phyloP scores from a whole-genome alignment of 2,329 filamentous ascomycete genomes.

The Cucurbitaria berberidis region DNA sequence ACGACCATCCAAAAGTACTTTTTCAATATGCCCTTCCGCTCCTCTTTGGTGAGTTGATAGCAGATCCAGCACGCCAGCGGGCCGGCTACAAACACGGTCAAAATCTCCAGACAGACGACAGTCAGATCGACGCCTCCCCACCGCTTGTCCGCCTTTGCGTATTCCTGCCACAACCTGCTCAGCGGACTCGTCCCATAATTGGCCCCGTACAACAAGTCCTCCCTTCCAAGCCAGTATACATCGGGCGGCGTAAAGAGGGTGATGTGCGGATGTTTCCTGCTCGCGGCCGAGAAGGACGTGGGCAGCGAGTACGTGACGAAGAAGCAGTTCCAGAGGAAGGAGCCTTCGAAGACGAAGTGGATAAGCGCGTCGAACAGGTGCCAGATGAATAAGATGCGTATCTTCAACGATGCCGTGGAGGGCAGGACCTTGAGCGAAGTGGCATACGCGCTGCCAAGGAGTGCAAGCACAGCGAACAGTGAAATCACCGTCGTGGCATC shows the following conservation, averaged over 20 bases:
- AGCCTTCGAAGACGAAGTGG: constrained; percentile 89
- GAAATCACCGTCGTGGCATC: constrained; percentile 61
- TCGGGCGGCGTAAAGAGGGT: constrained; percentile 53
- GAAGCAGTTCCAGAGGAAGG: constrained; percentile 93
- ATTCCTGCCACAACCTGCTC: constrained; percentile 68
- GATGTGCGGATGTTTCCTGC: constrained; percentile 39
- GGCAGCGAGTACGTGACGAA: constrained; percentile 65
- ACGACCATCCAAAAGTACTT: constrained; percentile 62
- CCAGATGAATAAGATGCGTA: constrained; percentile 88
- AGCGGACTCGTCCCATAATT: constrained; percentile 62
- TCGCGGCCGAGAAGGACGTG: constrained; percentile 40
- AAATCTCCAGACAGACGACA: constrained; percentile 64
- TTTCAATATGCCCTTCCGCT: constrained; percentile 46
- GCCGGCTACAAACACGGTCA: constrained; percentile 66
- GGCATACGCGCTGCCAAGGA: constrained; percentile 61
- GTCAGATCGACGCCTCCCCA: constrained; percentile 66
- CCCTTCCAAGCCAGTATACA: constrained; percentile 61
- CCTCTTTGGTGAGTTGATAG: constrained; percentile 54
- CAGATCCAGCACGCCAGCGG: constrained; percentile 65
- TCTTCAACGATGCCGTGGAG: constrained; percentile 59
- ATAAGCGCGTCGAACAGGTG: constrained; percentile 91
- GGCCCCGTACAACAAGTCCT: constrained; percentile 64
- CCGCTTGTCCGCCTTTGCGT: constrained; percentile 67
- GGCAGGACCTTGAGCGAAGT: constrained; percentile 60
- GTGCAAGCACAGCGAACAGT: constrained; percentile 59